phyloP scores from a whole-genome alignment of 345 rosid genomes.

The Aethionema arabicum region DNA sequence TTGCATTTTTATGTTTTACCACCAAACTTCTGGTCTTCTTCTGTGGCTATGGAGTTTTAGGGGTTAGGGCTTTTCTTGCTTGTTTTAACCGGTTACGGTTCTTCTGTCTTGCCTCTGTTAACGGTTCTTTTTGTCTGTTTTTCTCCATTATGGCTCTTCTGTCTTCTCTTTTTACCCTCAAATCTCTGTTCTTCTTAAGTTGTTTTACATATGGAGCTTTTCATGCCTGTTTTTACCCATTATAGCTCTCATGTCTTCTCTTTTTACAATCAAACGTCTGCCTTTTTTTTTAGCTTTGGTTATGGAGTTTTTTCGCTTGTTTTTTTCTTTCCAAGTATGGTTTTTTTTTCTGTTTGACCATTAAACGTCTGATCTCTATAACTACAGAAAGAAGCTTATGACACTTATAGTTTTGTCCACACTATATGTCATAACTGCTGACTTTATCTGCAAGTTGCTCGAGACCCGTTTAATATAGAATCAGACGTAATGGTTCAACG shows the following conservation, averaged over 20 bases:
- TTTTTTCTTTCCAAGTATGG: not conserved
- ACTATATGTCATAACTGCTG: slow-evolving; percentile 19
- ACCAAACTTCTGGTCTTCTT: no score
- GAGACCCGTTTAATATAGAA: slow-evolving; percentile 26
- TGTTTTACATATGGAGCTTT: no score
- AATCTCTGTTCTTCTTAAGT: no score
- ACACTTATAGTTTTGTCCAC: slow-evolving; percentile 12
- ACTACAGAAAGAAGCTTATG: slow-evolving; percentile 10
- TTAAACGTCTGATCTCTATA: slow-evolving; percentile 16
- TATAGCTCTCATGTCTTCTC: not conserved
- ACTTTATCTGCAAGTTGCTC: slow-evolving; percentile 20
- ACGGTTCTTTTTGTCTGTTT: no score
- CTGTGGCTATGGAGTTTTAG: no score
- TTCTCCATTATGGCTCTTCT: no score
- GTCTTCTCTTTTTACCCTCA: no score
- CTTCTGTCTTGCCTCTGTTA: no score
- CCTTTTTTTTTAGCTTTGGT: slow-evolving; percentile 11
- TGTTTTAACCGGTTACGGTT: not conserved
- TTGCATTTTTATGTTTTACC: no score
- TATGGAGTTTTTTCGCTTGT: slow-evolving; percentile 9
- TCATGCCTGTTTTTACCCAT: not conserved
- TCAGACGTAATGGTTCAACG: slow-evolving; percentile 9
- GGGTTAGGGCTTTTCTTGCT: not conserved
- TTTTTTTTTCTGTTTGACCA: slow-evolving; percentile 2
- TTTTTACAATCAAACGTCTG: slow-evolving; percentile 9